Evolutionary conservation across 2,329 filamentous ascomycete species (phyloP).

Genomic region (Penicillium griseofulvum): DNA sequence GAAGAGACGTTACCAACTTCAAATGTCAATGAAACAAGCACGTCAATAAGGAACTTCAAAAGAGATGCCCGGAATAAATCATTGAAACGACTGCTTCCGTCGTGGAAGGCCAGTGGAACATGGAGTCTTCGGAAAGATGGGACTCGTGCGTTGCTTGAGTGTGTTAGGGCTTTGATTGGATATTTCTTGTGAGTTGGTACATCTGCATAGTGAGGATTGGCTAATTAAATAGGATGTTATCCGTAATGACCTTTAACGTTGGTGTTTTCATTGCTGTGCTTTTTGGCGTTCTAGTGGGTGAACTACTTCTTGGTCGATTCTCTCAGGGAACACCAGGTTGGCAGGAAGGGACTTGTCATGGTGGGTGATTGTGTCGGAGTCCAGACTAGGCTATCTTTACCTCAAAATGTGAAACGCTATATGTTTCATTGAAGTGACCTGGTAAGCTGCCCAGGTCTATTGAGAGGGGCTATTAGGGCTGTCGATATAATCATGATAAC

Average conservation of each 20-base stretch:
- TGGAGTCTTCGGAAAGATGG: constrained; percentile 6
- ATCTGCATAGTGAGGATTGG: background rate
- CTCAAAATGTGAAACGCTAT: background rate
- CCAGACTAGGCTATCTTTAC: background rate
- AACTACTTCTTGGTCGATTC: constrained; percentile 4
- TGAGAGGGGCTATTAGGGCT: background rate
- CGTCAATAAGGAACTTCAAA: background rate
- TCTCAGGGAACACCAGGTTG: background rate
- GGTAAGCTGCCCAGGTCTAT: too few relatives aligned
- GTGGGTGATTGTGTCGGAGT: background rate
- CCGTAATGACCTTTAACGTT: constrained; percentile 5
- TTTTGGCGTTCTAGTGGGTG: constrained; percentile 1
- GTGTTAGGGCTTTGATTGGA: constrained; percentile 3
- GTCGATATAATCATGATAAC: background rate
- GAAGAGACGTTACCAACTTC: background rate
- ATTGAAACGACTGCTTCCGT: background rate
- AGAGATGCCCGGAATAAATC: background rate
- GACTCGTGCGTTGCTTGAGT: background rate
- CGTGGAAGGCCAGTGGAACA: constrained; percentile 2
- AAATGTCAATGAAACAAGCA: background rate
- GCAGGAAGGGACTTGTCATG: constrained; percentile 1
- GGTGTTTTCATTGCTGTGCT: constrained; percentile 1
- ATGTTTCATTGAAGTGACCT: background rate
- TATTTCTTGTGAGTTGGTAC: constrained; percentile 5
- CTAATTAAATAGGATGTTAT: constrained; percentile 7